Evolutionary conservation across 371 early-diverging fungal species (phyloP).

Genomic region (Mucor lusitanicus): DNA sequence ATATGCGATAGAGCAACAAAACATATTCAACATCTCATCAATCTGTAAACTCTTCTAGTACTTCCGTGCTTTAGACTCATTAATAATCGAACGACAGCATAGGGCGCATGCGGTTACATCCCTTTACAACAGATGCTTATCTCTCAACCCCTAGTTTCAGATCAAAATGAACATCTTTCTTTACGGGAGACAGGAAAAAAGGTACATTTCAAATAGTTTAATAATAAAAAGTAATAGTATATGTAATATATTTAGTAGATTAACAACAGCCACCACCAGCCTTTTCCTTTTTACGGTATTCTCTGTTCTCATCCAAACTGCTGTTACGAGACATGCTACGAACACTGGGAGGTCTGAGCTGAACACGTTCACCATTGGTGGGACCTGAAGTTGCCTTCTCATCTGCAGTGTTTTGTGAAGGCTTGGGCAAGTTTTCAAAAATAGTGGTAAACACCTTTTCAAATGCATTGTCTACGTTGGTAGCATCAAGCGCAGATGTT

Average conservation of each 20-base stretch:
- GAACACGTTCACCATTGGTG: conserved; percentile 45
- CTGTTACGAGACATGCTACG: conserved; percentile 27
- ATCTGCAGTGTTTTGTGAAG: conserved; percentile 29
- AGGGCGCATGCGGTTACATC: neutral
- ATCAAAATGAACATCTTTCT: too few relatives aligned
- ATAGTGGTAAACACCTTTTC: conserved; percentile 48
- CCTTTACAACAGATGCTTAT: too few relatives aligned
- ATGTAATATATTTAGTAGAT: neutral
- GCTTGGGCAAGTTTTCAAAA: conserved; percentile 46
- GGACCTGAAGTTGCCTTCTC: conserved; percentile 20
- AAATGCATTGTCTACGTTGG: conserved; percentile 82
- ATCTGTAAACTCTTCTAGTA: too few relatives aligned
- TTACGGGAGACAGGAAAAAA: too few relatives aligned
- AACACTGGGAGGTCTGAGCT: conserved; percentile 51
- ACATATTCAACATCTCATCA: too few relatives aligned
- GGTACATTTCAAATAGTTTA: too few relatives aligned
- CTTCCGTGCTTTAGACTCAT: too few relatives aligned
- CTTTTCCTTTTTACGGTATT: conserved; percentile 27
- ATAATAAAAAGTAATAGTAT: too few relatives aligned
- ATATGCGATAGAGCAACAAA: too few relatives aligned
- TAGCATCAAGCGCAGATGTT: conserved; percentile 91
- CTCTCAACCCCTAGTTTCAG: too few relatives aligned
- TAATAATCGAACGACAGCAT: neutral
- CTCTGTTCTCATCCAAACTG: conserved; percentile 21
- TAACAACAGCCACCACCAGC: conserved; percentile 27